These are phyloP conservation scores for Neurospora africana DNA, from an alignment of 495 filamentous ascomycete genomes.

Conservation along the genomic window DNA sequence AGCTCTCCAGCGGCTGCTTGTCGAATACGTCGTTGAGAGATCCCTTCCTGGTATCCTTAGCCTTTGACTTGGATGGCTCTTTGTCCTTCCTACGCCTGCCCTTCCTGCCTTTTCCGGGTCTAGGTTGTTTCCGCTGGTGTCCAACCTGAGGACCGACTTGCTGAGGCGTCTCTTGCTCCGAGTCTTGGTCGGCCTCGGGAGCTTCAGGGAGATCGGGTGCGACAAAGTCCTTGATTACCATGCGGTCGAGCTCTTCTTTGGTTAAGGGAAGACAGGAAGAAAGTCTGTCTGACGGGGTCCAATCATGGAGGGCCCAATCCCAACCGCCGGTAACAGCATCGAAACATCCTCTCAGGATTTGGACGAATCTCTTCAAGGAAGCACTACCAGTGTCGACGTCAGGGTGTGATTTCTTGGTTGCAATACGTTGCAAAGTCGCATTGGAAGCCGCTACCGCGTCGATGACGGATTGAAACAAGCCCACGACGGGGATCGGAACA, in stretches of 20 bases:
- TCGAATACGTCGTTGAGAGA: background rate
- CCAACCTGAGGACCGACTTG: background rate
- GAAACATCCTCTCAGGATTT: slow-evolving; percentile 22
- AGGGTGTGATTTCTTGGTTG: slow-evolving; percentile 21
- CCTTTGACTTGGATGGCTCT: background rate
- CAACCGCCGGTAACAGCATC: slow-evolving; percentile 4
- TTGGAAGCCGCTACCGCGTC: slow-evolving; percentile 13
- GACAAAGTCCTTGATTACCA: slow-evolving; percentile 26
- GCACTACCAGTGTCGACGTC: slow-evolving; percentile 29
- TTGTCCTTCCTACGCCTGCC: slow-evolving; percentile 16
- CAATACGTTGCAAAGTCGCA: slow-evolving; percentile 19
- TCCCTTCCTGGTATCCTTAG: slow-evolving; percentile 8
- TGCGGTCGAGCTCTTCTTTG: slow-evolving; percentile 17
- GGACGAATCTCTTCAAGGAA: slow-evolving; percentile 32
- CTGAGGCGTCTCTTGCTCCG: background rate
- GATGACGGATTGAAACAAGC: slow-evolving; percentile 25
- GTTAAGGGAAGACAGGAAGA: background rate
- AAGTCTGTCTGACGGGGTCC: background rate
- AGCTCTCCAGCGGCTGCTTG: slow-evolving; percentile 29
- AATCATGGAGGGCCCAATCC: background rate
- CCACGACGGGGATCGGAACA: slow-evolving; percentile 16
- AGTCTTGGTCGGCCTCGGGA: slow-evolving; percentile 1
- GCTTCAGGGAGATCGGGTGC: slow-evolving; percentile 16
- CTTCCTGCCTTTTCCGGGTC: slow-evolving; percentile 32
- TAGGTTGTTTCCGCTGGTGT: slow-evolving; percentile 12